phyloP scores from a whole-genome alignment of 2,329 filamentous ascomycete species.

The Zalaria obscura region DNA sequence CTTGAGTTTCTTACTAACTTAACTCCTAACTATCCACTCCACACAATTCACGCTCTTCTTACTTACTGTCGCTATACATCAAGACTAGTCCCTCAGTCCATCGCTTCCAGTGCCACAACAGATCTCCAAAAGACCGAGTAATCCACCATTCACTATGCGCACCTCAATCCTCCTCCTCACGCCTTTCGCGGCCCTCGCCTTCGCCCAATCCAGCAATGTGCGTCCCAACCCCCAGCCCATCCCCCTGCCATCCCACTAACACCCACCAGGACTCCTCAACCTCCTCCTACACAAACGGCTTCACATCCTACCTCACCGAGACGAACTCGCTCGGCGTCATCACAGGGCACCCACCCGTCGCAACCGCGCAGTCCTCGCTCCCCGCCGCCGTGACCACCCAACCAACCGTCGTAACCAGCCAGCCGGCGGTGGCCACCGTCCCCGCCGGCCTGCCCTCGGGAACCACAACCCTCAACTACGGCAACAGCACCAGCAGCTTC shows the following conservation, averaged over 20 bases:
- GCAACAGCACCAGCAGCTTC: conserved; percentile 17
- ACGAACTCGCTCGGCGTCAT: conserved; percentile 36
- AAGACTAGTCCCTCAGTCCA: too few relatives aligned
- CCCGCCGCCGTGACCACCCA: conserved; percentile 23
- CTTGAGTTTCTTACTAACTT: too few relatives aligned
- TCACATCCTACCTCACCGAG: conserved; percentile 29
- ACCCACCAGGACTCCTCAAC: conserved; percentile 6
- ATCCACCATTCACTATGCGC: conserved; percentile 28
- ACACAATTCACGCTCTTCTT: too few relatives aligned
- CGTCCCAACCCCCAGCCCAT: conserved; percentile 2
- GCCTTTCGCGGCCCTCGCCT: conserved; percentile 28
- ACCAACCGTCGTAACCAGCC: conserved; percentile 20
- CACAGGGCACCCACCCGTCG: conserved; percentile 25
- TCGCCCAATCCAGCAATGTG: conserved; percentile 20
- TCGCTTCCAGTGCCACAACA: too few relatives aligned
- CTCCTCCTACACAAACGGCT: conserved; percentile 25
- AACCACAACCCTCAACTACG: conserved; percentile 15
- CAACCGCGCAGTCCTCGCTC: conserved; percentile 23
- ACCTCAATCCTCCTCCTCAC: conserved; percentile 26
- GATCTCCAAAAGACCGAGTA: not conserved
- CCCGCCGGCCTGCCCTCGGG: conserved; percentile 26
- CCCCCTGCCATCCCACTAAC: not conserved
- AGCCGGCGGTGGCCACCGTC: conserved; percentile 24
- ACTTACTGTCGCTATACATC: too few relatives aligned
- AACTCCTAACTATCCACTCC: too few relatives aligned